Evolutionary conservation across 2,329 filamentous ascomycete genomes (phyloP), one percentile per base, ranked within the genome.

Genomic region (Fonsecaea monophora): DNA sequence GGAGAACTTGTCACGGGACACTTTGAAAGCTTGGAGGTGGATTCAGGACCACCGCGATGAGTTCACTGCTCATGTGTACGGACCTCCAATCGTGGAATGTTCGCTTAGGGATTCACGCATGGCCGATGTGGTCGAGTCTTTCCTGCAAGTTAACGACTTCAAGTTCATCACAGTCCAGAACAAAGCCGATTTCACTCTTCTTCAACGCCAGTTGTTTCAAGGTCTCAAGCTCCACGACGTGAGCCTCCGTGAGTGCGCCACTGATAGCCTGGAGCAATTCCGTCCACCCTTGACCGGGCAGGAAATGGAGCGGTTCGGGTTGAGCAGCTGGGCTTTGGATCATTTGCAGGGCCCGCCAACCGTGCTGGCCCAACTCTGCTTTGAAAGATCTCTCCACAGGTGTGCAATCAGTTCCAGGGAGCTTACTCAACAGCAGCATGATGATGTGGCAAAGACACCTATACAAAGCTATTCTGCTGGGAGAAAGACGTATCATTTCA

Each of bases 341-440:
- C 92, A 86, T 66, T 76, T 99, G 5, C 85, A 89, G 38, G 95
- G 94, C 0, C 96, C 96, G 0, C 88, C 90, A 1, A 86, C 91
- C 1, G 92, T 99, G 1, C 81, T 98, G 38, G 90, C 92, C 6
- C 95, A 96, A 90, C 85, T 99, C 25, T 97, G 93, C 77, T 85
- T 88, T 12, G 89, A 91, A 71, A 87, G 85, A 65, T 85, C 82
- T 61, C 78, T 97, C 6, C 88, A 96, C 73, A 81, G 82, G 32
- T 89, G 89, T 5, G 92, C 87, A 0, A 85, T 94, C 53, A 83
- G 86, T 15, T 80, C 88, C 13, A 77, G 77, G 4, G 87, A 92
- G 9, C 87, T 94, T 38, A 86, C 78, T 2, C 86, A 91, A 37
- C 82, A 85, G 45, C 88, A 92, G 72, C 92, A 89, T 73, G 82